A percentile compares a stretch with the other conserved stretches of the same genome.
These are phyloP conservation scores for Teratosphaeriaceae sp. DNA, from an alignment of 2,329 filamentous ascomycete genomes.

Conservation along the genomic window DNA sequence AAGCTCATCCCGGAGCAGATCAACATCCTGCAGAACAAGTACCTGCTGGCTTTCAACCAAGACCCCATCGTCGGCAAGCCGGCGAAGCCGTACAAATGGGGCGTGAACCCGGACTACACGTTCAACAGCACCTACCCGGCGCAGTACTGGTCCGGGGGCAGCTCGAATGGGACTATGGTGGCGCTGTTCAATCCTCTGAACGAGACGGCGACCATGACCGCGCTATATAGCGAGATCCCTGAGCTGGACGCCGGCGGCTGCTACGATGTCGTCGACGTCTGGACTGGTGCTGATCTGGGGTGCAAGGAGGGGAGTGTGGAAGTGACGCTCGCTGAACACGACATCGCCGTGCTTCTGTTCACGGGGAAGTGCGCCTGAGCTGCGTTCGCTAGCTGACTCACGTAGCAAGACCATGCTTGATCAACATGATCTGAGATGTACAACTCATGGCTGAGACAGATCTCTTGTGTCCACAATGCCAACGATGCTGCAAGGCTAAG, in stretches of 20 bases:
- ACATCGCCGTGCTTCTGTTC: slow-evolving; percentile 3
- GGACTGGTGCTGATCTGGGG: slow-evolving; percentile 37
- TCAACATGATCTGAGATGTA: too few relatives aligned
- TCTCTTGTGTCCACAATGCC: too few relatives aligned
- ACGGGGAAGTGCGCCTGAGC: not conserved
- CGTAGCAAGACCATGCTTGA: too few relatives aligned
- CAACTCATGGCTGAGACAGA: too few relatives aligned
- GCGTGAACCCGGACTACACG: slow-evolving; percentile 14
- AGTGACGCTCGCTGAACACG: not conserved
- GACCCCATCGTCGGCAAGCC: slow-evolving; percentile 18
- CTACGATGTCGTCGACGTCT: slow-evolving; percentile 42
- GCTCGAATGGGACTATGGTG: slow-evolving; percentile 39
- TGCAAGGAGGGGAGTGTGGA: slow-evolving; percentile 5
- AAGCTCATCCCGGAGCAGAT: slow-evolving; percentile 17
- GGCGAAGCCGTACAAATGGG: slow-evolving; percentile 19
- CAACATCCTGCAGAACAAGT: slow-evolving; percentile 18
- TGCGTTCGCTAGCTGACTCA: too few relatives aligned
- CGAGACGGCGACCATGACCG: slow-evolving; percentile 29
- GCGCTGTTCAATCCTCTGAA: slow-evolving; percentile 43
- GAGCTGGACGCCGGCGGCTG: slow-evolving; percentile 26
- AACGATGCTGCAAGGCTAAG: too few relatives aligned
- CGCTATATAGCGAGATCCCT: slow-evolving; percentile 40
- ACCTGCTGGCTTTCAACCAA: slow-evolving; percentile 23
- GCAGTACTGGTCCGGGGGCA: slow-evolving; percentile 26
- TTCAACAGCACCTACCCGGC: slow-evolving; percentile 18